Conservation (phyloP, 2,329 filamentous ascomycete genomes). For the Xylaria sp. region DNA sequence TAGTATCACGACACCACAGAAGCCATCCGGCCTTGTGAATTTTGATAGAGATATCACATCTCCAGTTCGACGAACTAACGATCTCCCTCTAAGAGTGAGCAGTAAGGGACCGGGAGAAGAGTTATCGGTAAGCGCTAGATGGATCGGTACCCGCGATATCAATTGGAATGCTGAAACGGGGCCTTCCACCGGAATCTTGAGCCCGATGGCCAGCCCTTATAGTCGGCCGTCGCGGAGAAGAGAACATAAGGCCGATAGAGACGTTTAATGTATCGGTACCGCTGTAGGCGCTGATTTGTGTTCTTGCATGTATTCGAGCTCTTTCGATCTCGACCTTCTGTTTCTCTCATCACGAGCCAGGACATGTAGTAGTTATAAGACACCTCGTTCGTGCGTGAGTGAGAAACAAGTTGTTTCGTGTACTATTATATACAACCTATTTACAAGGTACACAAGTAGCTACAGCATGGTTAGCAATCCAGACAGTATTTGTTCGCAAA, state of each 20-base stretch:
- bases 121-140: constrained; percentile 36
- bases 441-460: not conserved
- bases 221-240: constrained; percentile 40
- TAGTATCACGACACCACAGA: constrained; percentile 6
- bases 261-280: constrained; percentile 16
- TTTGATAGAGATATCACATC: not conserved
- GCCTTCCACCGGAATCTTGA: constrained; percentile 44
- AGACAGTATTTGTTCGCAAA: constrained; percentile 40
- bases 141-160: constrained; percentile 40
- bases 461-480: constrained; percentile 22
- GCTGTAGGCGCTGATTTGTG: not conserved
- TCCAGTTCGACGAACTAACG: constrained; percentile 6
- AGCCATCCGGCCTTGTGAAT: not conserved
- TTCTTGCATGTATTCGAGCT: not conserved
- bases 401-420: not conserved
- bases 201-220: constrained; percentile 46
- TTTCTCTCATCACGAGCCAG: not conserved
- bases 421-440: not conserved
- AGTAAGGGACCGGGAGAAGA: constrained; percentile 6
- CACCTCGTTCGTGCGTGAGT: not conserved
- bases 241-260: constrained; percentile 39
- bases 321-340: not conserved
- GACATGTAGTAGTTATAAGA: not conserved
- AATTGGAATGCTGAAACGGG: constrained; percentile 41
- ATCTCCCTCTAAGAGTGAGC: constrained; percentile 39